These are phyloP conservation scores for Warburgia ugandensis DNA, from an alignment of 164 flowering plant genomes.

Conservation along the genomic window DNA sequence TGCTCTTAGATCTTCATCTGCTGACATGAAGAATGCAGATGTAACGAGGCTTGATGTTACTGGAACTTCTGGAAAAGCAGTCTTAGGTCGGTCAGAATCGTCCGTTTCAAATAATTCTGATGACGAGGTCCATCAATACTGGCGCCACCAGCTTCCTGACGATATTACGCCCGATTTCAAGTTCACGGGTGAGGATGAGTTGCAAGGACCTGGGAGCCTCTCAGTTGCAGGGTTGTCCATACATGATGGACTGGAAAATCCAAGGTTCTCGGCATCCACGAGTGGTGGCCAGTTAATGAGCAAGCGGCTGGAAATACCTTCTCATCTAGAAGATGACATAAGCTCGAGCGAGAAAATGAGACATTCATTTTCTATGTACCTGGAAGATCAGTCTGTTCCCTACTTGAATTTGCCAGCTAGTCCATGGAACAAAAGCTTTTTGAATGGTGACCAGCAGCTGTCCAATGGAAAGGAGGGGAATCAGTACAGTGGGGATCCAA, in stretches of 20 bases:
- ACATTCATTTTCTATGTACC: conserved; percentile 37
- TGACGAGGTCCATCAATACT: conserved; percentile 84
- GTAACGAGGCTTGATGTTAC: conserved; percentile 28
- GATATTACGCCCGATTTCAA: conserved; percentile 97
- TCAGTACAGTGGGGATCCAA: conserved; percentile 37
- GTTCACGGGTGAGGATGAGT: conserved; percentile 55
- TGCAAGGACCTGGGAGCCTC: conserved; percentile 45
- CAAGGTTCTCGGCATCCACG: conserved; percentile 38
- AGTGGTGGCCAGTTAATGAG: conserved; percentile 34
- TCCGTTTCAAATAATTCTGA: conserved; percentile 74
- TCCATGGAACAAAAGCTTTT: conserved; percentile 63
- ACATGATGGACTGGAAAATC: conserved; percentile 41
- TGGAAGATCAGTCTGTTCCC: conserved; percentile 41
- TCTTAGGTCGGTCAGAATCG: conserved; percentile 65
- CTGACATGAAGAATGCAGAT: conserved; percentile 30
- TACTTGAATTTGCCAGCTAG: conserved; percentile 23
- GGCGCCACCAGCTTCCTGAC: conserved; percentile 91
- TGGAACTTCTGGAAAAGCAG: conserved; percentile 54
- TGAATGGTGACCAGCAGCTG: conserved; percentile 36
- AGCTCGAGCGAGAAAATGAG: conserved; percentile 44
- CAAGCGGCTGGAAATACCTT: conserved; percentile 19
- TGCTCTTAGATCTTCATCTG: conserved; percentile 52
- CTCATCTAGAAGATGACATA: conserved; percentile 22
- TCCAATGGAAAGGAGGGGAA: conserved; percentile 18
- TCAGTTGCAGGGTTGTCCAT: conserved; percentile 61